phyloP scores from a whole-genome alignment of 2,329 filamentous ascomycete genomes.

The Graphium sp. region DNA sequence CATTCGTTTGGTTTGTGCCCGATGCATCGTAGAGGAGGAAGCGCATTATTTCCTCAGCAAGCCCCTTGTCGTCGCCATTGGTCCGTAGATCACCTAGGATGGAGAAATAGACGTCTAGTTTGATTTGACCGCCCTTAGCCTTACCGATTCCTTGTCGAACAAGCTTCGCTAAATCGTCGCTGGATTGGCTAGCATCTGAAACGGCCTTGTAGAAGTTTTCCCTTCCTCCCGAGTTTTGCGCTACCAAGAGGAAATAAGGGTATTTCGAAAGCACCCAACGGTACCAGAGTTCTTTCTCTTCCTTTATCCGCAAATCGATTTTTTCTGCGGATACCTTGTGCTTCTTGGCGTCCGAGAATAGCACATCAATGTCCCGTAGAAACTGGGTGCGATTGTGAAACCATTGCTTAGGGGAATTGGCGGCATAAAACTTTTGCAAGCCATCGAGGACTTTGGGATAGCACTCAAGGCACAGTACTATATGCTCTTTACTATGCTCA shows the following conservation, averaged over 20 bases:
- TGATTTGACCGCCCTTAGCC: slow-evolving; percentile 5
- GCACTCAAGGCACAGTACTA: too few relatives aligned
- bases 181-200: slow-evolving; percentile 17
- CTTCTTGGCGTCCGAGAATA: slow-evolving; percentile 29
- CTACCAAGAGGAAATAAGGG: slow-evolving; percentile 18
- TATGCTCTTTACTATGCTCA: too few relatives aligned
- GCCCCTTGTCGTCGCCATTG: slow-evolving; percentile 3
- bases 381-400: too few relatives aligned
- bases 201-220: slow-evolving; percentile 17
- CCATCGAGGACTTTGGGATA: too few relatives aligned
- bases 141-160: slow-evolving; percentile 19
- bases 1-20: slow-evolving; percentile 1
- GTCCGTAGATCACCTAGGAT: slow-evolving; percentile 1
- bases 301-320: slow-evolving; percentile 31
- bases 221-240: slow-evolving; percentile 11
- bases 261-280: slow-evolving; percentile 22
- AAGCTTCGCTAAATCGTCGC: slow-evolving; percentile 17
- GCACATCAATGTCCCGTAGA: slow-evolving; percentile 27
- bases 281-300: slow-evolving; percentile 37
- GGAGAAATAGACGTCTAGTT: slow-evolving; percentile 4
- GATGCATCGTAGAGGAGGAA: slow-evolving; percentile 6
- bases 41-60: slow-evolving; percentile 4
- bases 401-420: too few relatives aligned
- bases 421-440: too few relatives aligned
- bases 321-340: slow-evolving; percentile 22